These are phyloP conservation scores for Fusarium armeniacum DNA, from an alignment of 2,329 filamentous ascomycete genomes.

Conservation along the genomic window DNA sequence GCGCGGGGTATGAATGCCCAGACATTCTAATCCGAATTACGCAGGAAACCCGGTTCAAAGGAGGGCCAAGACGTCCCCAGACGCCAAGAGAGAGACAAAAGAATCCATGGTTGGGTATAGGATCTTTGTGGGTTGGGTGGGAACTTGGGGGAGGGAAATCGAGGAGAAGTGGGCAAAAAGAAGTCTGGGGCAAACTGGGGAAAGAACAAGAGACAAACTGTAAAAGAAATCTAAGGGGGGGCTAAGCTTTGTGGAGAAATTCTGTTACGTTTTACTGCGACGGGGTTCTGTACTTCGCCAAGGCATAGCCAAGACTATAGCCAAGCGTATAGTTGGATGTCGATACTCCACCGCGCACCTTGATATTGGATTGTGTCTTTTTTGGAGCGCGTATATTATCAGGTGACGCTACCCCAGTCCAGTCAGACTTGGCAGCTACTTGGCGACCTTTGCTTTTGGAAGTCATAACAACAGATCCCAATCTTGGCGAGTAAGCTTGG, in stretches of 20 bases:
- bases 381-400: conserved; percentile 10
- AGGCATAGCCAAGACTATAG: conserved; percentile 28
- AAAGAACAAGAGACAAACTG: conserved; percentile 1
- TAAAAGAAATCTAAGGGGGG: background rate
- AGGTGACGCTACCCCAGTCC: conserved; percentile 26
- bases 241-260: conserved; percentile 32
- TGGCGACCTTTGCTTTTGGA: conserved; percentile 24
- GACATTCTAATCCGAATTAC: conserved; percentile 36
- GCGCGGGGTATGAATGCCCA: conserved; percentile 38
- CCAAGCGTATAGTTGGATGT: conserved; percentile 24
- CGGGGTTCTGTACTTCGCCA: conserved; percentile 16
- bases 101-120: background rate
- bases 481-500: conserved; percentile 34
- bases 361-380: background rate
- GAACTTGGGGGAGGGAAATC: background rate
- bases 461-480: conserved; percentile 34
- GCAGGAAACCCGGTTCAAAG: conserved; percentile 29
- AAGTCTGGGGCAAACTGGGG: conserved; percentile 25
- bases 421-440: conserved; percentile 10
- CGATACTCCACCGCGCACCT: conserved; percentile 18
- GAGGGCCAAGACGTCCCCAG: conserved; percentile 21
- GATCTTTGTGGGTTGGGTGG: background rate
- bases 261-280: conserved; percentile 19
- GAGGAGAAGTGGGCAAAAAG: background rate
- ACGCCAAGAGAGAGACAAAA: conserved; percentile 17